Evolutionary conservation across 2,329 filamentous ascomycete species (phyloP), one percentile per base, ranked within the genome.

Genomic region (Byssochlamys sp.): DNA sequence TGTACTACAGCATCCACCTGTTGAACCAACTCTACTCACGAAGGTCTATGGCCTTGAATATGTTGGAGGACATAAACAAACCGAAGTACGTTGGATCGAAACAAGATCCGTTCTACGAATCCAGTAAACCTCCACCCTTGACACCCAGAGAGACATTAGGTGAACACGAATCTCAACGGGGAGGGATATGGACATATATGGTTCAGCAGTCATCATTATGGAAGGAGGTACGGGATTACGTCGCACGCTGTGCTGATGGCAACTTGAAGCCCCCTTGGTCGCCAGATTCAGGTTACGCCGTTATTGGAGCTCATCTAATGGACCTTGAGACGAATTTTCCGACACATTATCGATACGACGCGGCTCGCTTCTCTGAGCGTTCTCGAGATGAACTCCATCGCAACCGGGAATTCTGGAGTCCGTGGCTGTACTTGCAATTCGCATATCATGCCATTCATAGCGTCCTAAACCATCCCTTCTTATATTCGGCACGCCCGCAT

Each of bases 391-490:
- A 65, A 35, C 57, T 66, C 3, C 60, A 67, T 33, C 57, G 56
- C 1, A 61, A 66, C 27, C 61, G 65, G 11, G 59, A 59, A 9
- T 70, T 66, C 53, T 70, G 68, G 68, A 67, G 63, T 49, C 65
- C 67, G n/a, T 70, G 68, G 68, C 49, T 70, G 4, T 66, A 64
- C 53, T 61, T 69, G 49, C 68, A 70, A 53, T 65, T 70, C 54
- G 66, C 62, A 1, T 69, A 70, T 55, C 67, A 70, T 25, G 62
- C 65, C 3, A 66, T 70, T 25, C 67, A 69, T 55, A 67, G 61
- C 50, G 60, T 69, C 19, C 57, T 70, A 4, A 70, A 70, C 27
- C 68, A 70, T 51, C 68, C 68, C 6, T 70, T 70, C 25, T 55
- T 68, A 7, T 68, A 55, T 39, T 61, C 58, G 6, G 58, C 58